Evolutionary conservation across 352 stramenopile genomes (phyloP), one percentile per base, ranked within the genome.

Genomic region (Blastocystis sp.): DNA sequence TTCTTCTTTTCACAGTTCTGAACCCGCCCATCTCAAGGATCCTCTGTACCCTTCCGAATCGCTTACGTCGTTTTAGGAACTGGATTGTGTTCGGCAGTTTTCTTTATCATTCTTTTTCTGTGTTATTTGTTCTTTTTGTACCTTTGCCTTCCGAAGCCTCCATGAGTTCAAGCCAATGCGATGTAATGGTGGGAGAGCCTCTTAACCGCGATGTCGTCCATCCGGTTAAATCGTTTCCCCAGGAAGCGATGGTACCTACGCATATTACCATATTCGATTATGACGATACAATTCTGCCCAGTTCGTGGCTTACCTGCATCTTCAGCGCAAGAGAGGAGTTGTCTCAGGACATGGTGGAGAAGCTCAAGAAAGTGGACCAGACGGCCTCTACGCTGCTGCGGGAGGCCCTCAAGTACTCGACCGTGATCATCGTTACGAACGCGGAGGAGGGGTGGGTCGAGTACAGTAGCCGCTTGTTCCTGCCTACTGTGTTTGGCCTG

Each of bases 401-500:
- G 59, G 90, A 89, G 27, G 92, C 92, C 1, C 79, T 94, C 34
- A 89, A 86, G 1, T 92, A 90, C 76, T 92, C 92, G 34, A 90
- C 90, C 16, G 92, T 95, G 21, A 89, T 94, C 36, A 94, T 96
- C 48, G 90, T 96, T 42, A 96, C 92, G 0, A 93, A 93, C 3
- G 92, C 92, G 8, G 92, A 96, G 76, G 90, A 89, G 6, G 92
- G 92, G n/a, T 96, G 92, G 92, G 91, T 96, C 7, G 90, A 95
- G 77, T 88, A 94, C 11, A 94, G 90, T 32, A 91, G 92, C 16
- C 92, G 91, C 75, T 88, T 93, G 14, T 96, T 95, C 87, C 91
- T 96, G 89, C 92, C 92, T 16, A 89, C 89, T 1, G 90, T 94
- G 18, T 86, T 93, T 64, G 88, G 89, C n/a, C 90, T 93, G 32